Conservation (phyloP, 1,284 basidiomycete genomes). For the Kwoniella shivajii region DNA sequence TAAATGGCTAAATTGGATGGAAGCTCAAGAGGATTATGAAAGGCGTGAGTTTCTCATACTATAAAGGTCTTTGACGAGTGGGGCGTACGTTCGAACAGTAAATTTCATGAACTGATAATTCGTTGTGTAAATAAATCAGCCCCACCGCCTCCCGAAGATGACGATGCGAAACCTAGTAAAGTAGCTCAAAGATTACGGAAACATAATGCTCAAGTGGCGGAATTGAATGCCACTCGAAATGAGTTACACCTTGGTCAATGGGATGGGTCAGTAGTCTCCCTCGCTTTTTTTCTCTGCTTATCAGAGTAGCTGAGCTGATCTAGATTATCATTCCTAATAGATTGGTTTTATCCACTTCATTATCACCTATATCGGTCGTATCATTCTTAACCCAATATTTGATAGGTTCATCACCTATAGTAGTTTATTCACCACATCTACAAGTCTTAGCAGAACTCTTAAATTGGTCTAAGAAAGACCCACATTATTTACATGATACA, state of each 20-base stretch:
- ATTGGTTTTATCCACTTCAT: slow-evolving; percentile 78
- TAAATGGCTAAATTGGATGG: slow-evolving; percentile 84
- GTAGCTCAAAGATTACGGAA: slow-evolving; percentile 34
- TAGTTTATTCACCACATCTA: slow-evolving; percentile 79
- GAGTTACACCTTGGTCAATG: slow-evolving; percentile 86
- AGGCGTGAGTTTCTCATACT: slow-evolving; percentile 43
- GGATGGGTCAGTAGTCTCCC: slow-evolving; percentile 64
- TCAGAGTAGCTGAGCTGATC: not conserved
- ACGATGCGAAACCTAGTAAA: slow-evolving; percentile 33
- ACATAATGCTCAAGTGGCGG: slow-evolving; percentile 44
- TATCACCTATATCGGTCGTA: slow-evolving; percentile 82
- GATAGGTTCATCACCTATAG: slow-evolving; percentile 80
- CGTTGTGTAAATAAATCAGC: slow-evolving; percentile 18
- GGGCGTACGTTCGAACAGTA: not conserved
- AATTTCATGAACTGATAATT: not conserved
- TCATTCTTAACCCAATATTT: slow-evolving; percentile 74
- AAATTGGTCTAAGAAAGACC: slow-evolving; percentile 66
- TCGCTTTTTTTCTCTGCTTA: not conserved
- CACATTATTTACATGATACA: slow-evolving; percentile 73
- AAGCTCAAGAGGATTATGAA: slow-evolving; percentile 70
- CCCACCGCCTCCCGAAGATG: slow-evolving; percentile 41
- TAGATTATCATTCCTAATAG: slow-evolving; percentile 54
- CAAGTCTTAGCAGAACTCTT: slow-evolving; percentile 81
- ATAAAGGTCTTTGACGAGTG: no score
- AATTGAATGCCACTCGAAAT: slow-evolving; percentile 67